These are phyloP conservation scores for Trematosphaeria pertusa DNA, from an alignment of 2,329 filamentous ascomycete species.

Conservation along the genomic window DNA sequence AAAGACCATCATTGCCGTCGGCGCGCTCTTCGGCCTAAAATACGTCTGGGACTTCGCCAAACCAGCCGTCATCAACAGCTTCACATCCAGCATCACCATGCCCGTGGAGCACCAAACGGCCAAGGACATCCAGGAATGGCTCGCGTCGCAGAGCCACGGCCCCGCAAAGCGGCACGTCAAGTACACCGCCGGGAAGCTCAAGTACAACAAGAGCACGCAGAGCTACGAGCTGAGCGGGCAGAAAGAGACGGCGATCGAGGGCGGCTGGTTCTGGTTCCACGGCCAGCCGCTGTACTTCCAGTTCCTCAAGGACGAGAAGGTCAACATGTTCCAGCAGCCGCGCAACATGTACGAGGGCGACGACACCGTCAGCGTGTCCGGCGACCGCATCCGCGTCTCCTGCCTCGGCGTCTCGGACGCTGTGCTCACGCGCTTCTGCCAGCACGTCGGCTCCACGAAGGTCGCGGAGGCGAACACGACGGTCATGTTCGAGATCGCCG, in stretches of 20 bases:
- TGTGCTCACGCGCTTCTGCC: neutral
- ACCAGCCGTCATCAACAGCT: neutral
- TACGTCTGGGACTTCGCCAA: neutral
- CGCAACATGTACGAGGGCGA: neutral
- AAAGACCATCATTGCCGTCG: slow-evolving; percentile 1
- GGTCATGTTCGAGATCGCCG: neutral
- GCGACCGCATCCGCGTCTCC: slow-evolving; percentile 4
- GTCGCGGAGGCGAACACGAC: neutral
- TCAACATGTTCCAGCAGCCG: too few species aligned
- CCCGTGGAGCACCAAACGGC: slow-evolving; percentile 1
- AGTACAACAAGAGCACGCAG: too few species aligned
- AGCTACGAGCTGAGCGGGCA: neutral
- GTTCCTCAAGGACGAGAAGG: neutral
- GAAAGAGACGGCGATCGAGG: neutral
- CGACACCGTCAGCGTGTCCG: neutral
- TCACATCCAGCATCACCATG: slow-evolving; percentile 2
- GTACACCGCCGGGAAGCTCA: neutral
- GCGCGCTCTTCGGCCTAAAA: neutral
- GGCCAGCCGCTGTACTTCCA: slow-evolving; percentile 3
- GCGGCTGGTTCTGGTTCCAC: slow-evolving; percentile 9
- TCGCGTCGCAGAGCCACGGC: neutral
- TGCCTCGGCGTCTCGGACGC: neutral
- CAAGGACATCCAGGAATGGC: neutral
- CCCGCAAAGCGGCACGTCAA: slow-evolving; percentile 1
- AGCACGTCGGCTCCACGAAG: neutral